Percentiles rank a stretch among this genome's conserved stretches.
Conservation (phyloP, 129 eudicot genomes). For the Artemisia argyi region DNA sequence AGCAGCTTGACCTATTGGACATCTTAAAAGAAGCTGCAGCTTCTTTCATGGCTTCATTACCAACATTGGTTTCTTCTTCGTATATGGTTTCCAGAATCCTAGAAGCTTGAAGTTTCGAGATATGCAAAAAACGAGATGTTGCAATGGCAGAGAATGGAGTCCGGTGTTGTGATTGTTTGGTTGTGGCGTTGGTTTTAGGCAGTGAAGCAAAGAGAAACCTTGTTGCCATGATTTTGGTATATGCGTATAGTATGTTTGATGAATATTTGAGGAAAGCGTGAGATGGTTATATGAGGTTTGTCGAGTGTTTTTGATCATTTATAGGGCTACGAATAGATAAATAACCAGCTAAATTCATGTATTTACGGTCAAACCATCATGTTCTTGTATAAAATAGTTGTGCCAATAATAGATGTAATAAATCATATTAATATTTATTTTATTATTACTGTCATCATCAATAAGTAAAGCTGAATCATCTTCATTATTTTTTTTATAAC, state of each 20-base stretch:
- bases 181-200: constrained; percentile 25
- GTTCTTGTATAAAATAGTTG: too few species aligned
- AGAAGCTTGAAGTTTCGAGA: constrained; percentile 18
- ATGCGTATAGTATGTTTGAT: not conserved
- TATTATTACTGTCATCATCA: not conserved
- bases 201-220: constrained; percentile 25
- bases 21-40: constrained; percentile 19
- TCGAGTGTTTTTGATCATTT: constrained; percentile 14
- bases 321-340: constrained; percentile 13
- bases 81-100: constrained; percentile 22
- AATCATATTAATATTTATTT: not conserved
- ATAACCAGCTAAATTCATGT: not conserved
- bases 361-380: not conserved
- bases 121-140: not conserved
- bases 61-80: constrained; percentile 14
- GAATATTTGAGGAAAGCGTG: not conserved
- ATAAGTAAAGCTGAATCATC: too few species aligned
- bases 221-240: constrained; percentile 29
- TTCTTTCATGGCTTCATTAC: constrained; percentile 11
- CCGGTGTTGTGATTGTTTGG: constrained; percentile 22
- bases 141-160: constrained; percentile 37
- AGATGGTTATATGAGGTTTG: constrained; percentile 2
- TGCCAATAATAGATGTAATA: too few species aligned
- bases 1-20: constrained; percentile 20
- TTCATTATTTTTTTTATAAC: too few species aligned